Evolutionary conservation across 805 yeast species (phyloP).

Genomic region (Nakazawaea wickerhamii): DNA sequence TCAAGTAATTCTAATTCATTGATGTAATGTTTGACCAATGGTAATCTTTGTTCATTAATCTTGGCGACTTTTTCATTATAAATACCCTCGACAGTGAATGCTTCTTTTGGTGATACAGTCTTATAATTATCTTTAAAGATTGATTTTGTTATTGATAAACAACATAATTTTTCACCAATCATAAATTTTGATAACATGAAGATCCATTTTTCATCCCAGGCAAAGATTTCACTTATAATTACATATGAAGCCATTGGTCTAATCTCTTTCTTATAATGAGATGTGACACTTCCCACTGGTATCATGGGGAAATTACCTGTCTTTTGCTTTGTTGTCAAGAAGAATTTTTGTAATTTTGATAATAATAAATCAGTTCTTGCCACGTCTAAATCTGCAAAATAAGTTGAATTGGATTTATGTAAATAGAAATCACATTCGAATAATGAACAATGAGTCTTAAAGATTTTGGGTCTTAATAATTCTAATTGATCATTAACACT

Average conservation of each 20-base stretch:
- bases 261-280: slow-evolving; percentile 69
- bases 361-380: slow-evolving; percentile 63
- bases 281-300: slow-evolving; percentile 72
- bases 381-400: slow-evolving; percentile 75
- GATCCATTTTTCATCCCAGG: slow-evolving; percentile 89
- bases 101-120: slow-evolving; percentile 65
- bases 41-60: slow-evolving; percentile 34
- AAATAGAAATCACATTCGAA: slow-evolving; percentile 81
- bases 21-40: slow-evolving; percentile 32
- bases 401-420: slow-evolving; percentile 86
- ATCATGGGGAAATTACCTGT: slow-evolving; percentile 47
- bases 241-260: slow-evolving; percentile 55
- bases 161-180: slow-evolving; percentile 22
- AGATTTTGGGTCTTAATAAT: slow-evolving; percentile 38
- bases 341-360: slow-evolving; percentile 50
- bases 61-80: slow-evolving; percentile 45
- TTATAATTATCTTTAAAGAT: slow-evolving; percentile 75
- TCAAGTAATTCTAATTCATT: slow-evolving; percentile 15
- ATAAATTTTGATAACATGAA: slow-evolving; percentile 63
- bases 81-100: slow-evolving; percentile 50
- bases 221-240: slow-evolving; percentile 53
- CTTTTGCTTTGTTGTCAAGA: slow-evolving; percentile 34
- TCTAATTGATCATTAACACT: slow-evolving; percentile 15
- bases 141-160: slow-evolving; percentile 66
- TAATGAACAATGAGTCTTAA: slow-evolving; percentile 58